These are phyloP conservation scores for Phytophthora palmivora DNA, from an alignment of 352 stramenopile species.

Conservation along the genomic window DNA sequence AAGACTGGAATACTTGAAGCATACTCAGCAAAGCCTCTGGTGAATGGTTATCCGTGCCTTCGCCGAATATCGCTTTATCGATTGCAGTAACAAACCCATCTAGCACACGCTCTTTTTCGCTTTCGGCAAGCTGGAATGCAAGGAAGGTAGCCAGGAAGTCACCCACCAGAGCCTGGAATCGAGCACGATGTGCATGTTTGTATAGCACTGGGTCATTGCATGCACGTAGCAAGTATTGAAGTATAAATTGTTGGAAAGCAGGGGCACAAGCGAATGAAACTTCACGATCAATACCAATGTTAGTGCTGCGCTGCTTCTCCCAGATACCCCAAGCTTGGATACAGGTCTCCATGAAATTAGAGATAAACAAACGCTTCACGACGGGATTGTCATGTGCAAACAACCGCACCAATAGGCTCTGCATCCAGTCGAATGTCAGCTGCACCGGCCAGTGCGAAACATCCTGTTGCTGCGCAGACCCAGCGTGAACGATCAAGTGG, in stretches of 20 bases:
- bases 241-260: constrained; percentile 65
- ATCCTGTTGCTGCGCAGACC: constrained; percentile 1
- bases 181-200: constrained; percentile 56
- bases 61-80: constrained; percentile 62
- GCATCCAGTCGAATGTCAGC: constrained; percentile 80
- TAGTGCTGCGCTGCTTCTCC: neutral
- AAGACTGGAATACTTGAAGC: constrained; percentile 62
- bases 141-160: constrained; percentile 52
- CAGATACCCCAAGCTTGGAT: constrained; percentile 30
- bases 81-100: constrained; percentile 45
- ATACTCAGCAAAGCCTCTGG: constrained; percentile 77
- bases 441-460: constrained; percentile 52
- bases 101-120: constrained; percentile 23
- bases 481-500: constrained; percentile 37
- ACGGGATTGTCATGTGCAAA: constrained; percentile 83
- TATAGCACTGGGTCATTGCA: constrained; percentile 82
- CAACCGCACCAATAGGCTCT: constrained; percentile 72
- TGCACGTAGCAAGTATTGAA: constrained; percentile 53
- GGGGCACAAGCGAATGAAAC: constrained; percentile 49
- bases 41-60: constrained; percentile 57
- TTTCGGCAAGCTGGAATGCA: constrained; percentile 37
- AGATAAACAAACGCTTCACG: constrained; percentile 77
- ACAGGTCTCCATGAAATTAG: constrained; percentile 67
- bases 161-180: constrained; percentile 43
- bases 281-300: constrained; percentile 19